Evolutionary conservation across 257 asterid species (phyloP), one percentile per base, ranked within the genome.

Genomic region (Solanum habrochaites): DNA sequence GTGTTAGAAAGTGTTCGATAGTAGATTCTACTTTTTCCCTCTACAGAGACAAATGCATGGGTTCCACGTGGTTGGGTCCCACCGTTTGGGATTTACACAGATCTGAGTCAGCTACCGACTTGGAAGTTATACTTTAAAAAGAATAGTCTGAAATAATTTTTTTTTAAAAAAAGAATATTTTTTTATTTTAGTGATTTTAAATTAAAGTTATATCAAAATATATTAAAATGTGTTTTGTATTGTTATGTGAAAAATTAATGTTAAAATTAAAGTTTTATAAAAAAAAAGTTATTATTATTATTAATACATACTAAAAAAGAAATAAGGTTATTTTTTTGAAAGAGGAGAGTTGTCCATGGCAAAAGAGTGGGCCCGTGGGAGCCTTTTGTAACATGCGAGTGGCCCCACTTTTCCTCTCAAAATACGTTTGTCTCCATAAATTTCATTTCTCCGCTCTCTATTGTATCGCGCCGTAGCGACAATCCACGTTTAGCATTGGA

Each of bases 11-110:
- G 18, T 80, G 43, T 78, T 15, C 7, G 13, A 8, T 43, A 0
- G 62, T 3, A 47, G 27, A 80, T 80, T 47, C 84, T 80, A 18
- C 6, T 80, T 78, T 78, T 78, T 15, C 62, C 64, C 40, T 78
- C 10, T 15, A n/a, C 83, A 2, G 20, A 29, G 11, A 81, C 85
- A 81, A 29, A 1, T 81, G 45, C 85, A 86, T 91, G 91, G 91
- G 89, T 86, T 82, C 85, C 91, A 93, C 93, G 91, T 93, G 95
- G 94, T 87, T n/a, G 93, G 93, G 73, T 87, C 91, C 88, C 58
- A 32, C 31, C 14, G 49, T 73, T 39, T 35, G n/a, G 52, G 16
- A 42, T 43, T 86, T 66, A 18, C 85, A 85, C 32, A 6, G 8
- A 89, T 89, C 91, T 87, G 88, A 83, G 86, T 90, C 90, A 90